Conservation (phyloP, 2,329 filamentous ascomycete species). For the Hypoxylon sp. region DNA sequence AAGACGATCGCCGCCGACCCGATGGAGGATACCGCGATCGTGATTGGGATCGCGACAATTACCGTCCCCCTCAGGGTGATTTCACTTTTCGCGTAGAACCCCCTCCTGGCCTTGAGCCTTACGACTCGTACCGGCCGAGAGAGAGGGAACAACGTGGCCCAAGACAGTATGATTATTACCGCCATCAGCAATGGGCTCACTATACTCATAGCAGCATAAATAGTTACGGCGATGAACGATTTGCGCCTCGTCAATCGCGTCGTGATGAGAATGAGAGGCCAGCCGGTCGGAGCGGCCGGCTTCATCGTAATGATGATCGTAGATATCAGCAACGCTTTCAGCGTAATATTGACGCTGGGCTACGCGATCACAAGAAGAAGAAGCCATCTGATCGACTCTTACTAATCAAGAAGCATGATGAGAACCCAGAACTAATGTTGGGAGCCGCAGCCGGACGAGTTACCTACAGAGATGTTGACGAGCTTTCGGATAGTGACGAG, state of each 20-base stretch:
- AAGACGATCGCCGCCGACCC: conserved; percentile 28
- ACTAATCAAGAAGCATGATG: conserved; percentile 61
- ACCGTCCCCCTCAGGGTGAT: conserved; percentile 62
- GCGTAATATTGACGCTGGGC: conserved; percentile 4
- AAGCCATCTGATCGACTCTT: conserved; percentile 59
- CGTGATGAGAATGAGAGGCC: conserved; percentile 35
- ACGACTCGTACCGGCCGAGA: conserved; percentile 56
- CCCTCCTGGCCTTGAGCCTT: conserved; percentile 63
- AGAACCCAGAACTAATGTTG: conserved; percentile 63
- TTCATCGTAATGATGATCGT: conserved; percentile 33
- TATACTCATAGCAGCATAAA: conserved; percentile 24
- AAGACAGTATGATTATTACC: conserved; percentile 37
- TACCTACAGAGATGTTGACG: conserved; percentile 69
- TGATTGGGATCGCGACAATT: conserved; percentile 47
- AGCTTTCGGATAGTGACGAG: conserved; percentile 75
- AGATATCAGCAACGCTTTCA: conserved; percentile 23
- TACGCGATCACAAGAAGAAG: conserved; percentile 15
- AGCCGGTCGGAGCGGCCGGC: conserved; percentile 24
- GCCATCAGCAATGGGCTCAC: conserved; percentile 8
- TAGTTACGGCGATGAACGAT: conserved; percentile 39
- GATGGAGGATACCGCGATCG: conserved; percentile 39
- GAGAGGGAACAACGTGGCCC: conserved; percentile 32
- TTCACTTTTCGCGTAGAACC: conserved; percentile 71
- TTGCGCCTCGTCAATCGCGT: conserved; percentile 26
- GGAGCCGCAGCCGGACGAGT: conserved; percentile 62